Evolutionary conservation across 208 protist species (phyloP), one percentile per base, ranked within the genome.

Genomic region (Trichomonas tenax): DNA sequence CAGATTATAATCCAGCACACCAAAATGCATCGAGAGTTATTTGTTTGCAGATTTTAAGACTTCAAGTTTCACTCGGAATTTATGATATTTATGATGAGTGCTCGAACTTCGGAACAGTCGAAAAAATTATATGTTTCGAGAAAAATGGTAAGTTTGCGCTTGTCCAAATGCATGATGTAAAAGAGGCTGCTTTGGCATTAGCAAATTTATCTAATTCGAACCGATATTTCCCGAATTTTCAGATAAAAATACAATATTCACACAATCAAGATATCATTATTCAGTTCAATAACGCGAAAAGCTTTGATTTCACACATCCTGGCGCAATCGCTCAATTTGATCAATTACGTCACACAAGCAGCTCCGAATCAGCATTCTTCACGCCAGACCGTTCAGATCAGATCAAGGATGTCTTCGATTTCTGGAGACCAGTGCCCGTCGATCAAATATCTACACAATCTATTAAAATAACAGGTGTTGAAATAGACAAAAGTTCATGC

Each of bases 81-180:
- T 84, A 41, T 84, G 81, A 84, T 84, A 84, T 84, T 41, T 84
- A 84, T 84, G 81, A 84, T 84, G 81, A 84, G 34, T 84, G 81
- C 34, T 84, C 81, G 17, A 84, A 84, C 26, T 84, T 36, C 34
- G 81, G 81, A 40, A 84, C 81, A 40, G 81, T 84, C 11, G 34
- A 84, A 40, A 84, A 84, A 84, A 84, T 84, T 34, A 84, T 84
- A 14, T 84, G 81, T 41, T 84, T 84, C n/a, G 81, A 84, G 34
- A 84, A 40, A 84, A 41, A 34, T n/a, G 81, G 81, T 10, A 84
- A 84, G 34, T 84, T 84, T 84, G 26, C 81, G 11, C 81, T 84
- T 84, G 81, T 84, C 6, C 81, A 84, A 40, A 84, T 84, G 81
- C 34, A 34, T 41, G 26, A 34, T 84, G 26, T 84, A 23, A 84